Evolutionary conservation across 2,329 filamentous ascomycete species (phyloP).

Genomic region (Colletotrichum tropicale): DNA sequence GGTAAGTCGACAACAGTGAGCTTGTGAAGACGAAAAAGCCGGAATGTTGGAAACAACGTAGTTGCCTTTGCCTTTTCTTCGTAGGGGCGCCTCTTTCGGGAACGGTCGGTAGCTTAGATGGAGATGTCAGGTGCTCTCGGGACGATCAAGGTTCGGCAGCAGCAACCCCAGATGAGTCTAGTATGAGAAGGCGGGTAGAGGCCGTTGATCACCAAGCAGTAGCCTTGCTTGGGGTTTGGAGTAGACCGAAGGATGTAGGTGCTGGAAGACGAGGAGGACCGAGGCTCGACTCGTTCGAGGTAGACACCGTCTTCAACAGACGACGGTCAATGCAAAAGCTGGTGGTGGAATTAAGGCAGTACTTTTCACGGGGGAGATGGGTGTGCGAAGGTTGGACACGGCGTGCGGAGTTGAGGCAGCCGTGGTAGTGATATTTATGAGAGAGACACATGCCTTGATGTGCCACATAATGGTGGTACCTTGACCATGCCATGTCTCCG

Average conservation of each 20-base stretch:
- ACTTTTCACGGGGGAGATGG: background rate
- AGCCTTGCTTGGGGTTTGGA: background rate
- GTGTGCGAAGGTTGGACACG: background rate
- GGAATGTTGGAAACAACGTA: background rate
- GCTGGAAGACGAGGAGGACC: background rate
- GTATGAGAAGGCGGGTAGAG: background rate
- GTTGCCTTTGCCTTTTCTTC: background rate
- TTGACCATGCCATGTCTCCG: background rate
- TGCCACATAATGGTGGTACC: background rate
- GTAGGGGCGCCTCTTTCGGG: background rate
- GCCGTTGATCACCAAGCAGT: constrained; percentile 2
- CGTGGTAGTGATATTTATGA: constrained; percentile 16
- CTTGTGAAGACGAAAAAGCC: background rate
- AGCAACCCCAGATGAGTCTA: background rate
- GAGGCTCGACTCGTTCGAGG: background rate
- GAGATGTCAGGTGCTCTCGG: constrained; percentile 16
- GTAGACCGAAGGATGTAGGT: background rate
- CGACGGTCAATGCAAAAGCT: background rate
- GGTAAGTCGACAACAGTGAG: background rate
- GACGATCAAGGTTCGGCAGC: background rate
- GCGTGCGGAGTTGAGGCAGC: background rate
- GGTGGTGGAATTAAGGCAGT: background rate
- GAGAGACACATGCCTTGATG: background rate
- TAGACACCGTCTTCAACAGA: background rate
- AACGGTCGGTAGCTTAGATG: background rate